Base-by-base conservation (phyloP, 106 monocot genomes). In the Ottelia alismoides region DNA sequence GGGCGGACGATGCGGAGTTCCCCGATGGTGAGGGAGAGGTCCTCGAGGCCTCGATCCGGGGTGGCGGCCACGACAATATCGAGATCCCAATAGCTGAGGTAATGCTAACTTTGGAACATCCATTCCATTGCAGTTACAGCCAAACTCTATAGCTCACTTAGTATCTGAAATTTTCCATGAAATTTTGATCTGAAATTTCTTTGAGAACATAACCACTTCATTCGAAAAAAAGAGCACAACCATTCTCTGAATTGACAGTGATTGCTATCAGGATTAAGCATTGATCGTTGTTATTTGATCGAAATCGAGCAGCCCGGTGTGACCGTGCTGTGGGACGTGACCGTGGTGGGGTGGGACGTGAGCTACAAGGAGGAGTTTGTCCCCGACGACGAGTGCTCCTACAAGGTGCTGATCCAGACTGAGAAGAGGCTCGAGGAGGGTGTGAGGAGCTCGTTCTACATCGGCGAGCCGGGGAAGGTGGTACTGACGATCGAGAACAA, bases 381-480 rank as follows among this genome's bases (percentile, higher is more conserved):
- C n/a, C 88, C 83, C 7, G 70, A 88, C 1, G 88, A 88, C 48
- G 88, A 88, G 53, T 50, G 78, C 24, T 83, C 82, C 7, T 88
- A 88, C 53, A 67, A 26, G 23, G 67, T 88, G 19, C 57, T 88
- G 30, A 78, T 88, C 26, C 51, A 40, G 21, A 65, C 73, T 53
- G 88, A 79, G 31, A 79, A 65, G 70, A 83, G 56, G 58, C 43
- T 79, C 2, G 83, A 74, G 21, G 69, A 76, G 50, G 27, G 65
- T 22, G 28, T 64, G 1, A 74, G 83, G 55, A 83, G 76, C 45
- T 88, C 79, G 1, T 88, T 76, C 57, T 79, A 88, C 31, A 70
- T 88, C 31, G 79, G 32, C 22, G 83, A 88, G 51, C 82, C 88
- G 0, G 88, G 88, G 24, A 83, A 67, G 70, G 51, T 88, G 10